A percentile compares a stretch with the other conserved stretches of the same genome.
These are phyloP conservation scores for Erysiphe pisi DNA, from an alignment of 2,329 filamentous ascomycete genomes.

Conservation along the genomic window DNA sequence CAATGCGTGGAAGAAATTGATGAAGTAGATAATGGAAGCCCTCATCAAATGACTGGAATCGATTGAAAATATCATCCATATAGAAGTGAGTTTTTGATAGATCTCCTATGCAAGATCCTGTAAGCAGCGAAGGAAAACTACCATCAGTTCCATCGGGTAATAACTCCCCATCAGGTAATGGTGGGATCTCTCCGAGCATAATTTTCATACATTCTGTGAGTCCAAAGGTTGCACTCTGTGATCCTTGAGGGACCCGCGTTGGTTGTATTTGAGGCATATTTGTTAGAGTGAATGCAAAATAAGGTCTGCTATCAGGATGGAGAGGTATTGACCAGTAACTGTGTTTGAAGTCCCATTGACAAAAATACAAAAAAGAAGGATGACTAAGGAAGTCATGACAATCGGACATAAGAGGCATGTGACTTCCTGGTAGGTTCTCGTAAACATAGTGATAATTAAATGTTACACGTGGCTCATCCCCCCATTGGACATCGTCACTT, in stretches of 20 bases:
- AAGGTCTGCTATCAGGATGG: not conserved
- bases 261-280: conserved; percentile 18
- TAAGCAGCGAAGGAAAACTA: not conserved
- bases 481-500: not conserved
- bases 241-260: conserved; percentile 25
- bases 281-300: conserved; percentile 22
- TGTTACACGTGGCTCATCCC: conserved; percentile 12
- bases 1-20: conserved; percentile 18
- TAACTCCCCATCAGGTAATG: not conserved
- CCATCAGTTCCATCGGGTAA: conserved; percentile 14
- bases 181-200: not conserved
- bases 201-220: conserved; percentile 24
- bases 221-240: not conserved
- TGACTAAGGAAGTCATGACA: conserved; percentile 27
- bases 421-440: not conserved
- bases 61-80: not conserved
- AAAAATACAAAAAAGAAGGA: conserved; percentile 5
- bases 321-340: conserved; percentile 25
- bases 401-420: not conserved
- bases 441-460: conserved; percentile 20
- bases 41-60: conserved; percentile 5
- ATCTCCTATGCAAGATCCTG: not conserved
- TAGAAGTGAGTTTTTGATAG: not conserved
- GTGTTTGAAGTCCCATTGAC: conserved; percentile 27
- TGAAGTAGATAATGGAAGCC: conserved; percentile 13